Conservation (phyloP, 495 filamentous ascomycete genomes). For the Acidomyces sp. region DNA sequence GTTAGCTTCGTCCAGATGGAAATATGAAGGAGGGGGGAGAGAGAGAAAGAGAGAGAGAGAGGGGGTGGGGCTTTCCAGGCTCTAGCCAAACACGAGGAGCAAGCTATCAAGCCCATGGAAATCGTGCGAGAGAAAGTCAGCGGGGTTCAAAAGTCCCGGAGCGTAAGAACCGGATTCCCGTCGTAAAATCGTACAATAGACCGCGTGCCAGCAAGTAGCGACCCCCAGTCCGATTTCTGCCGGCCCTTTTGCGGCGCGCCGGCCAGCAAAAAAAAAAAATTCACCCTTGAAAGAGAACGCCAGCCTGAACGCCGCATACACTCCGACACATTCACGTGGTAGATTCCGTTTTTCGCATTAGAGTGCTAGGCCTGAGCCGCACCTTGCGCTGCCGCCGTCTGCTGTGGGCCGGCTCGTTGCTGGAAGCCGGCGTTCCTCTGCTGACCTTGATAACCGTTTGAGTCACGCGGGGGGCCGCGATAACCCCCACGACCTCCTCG, state of each 20-base stretch:
- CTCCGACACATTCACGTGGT: constrained; percentile 3
- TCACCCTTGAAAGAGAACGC: neutral
- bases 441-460: constrained; percentile 3
- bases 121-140: constrained; percentile 2
- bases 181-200: constrained; percentile 13
- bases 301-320: constrained; percentile 10
- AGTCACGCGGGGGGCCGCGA: constrained; percentile 16
- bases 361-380: constrained; percentile 16
- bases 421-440: constrained; percentile 4
- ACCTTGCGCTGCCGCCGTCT: constrained; percentile 3
- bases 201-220: too few species aligned
- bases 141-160: constrained; percentile 13
- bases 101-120: too few species aligned
- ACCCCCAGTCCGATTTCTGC: neutral
- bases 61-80: too few species aligned
- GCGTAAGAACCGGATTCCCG: constrained; percentile 12
- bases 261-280: constrained; percentile 5
- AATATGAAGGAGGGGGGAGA: too few species aligned
- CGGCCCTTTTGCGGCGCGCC: constrained; percentile 10
- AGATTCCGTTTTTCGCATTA: neutral
- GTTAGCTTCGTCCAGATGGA: too few species aligned
- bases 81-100: too few species aligned
- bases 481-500: constrained; percentile 12
- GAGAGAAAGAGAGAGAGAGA: too few species aligned
- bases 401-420: constrained; percentile 10